phyloP scores from a whole-genome alignment of 2,329 filamentous ascomycete genomes.

The Phialophora expanda region DNA sequence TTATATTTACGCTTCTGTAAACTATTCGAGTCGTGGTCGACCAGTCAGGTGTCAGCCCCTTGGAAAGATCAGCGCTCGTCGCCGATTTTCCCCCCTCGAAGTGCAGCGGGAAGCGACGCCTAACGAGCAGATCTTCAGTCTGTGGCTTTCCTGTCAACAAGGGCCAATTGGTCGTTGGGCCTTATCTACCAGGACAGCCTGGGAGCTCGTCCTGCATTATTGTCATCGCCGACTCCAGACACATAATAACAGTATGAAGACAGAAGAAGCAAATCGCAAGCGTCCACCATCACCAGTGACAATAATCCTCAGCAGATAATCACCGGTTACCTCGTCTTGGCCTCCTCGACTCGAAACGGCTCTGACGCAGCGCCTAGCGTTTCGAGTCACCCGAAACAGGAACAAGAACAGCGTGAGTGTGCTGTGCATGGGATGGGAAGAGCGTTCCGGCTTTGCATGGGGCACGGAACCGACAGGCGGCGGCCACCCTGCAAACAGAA shows the following conservation, averaged over 20 bases:
- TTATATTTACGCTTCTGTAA: constrained; percentile 10
- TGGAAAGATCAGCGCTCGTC: background rate
- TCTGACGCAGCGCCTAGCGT: constrained; percentile 5
- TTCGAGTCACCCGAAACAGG: background rate
- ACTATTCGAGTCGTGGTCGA: background rate
- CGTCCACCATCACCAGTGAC: background rate
- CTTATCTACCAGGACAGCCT: background rate
- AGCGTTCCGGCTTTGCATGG: background rate
- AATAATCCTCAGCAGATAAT: background rate
- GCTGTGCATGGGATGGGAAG: background rate
- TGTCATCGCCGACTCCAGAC: background rate
- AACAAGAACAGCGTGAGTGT: background rate
- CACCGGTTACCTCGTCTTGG: background rate
- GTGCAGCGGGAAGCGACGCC: constrained; percentile 1
- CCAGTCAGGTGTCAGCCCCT: background rate
- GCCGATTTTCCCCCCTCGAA: background rate
- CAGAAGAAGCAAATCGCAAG: background rate
- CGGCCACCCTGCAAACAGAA: background rate
- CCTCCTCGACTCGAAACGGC: constrained; percentile 1
- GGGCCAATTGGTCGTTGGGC: background rate
- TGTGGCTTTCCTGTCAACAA: background rate
- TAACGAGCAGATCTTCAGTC: constrained; percentile 7
- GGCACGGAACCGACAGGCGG: background rate
- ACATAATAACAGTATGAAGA: background rate
- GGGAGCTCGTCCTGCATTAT: background rate